Conservation (phyloP, 2,329 filamentous ascomycete species). For the Aspergillus pseudoterreus region DNA sequence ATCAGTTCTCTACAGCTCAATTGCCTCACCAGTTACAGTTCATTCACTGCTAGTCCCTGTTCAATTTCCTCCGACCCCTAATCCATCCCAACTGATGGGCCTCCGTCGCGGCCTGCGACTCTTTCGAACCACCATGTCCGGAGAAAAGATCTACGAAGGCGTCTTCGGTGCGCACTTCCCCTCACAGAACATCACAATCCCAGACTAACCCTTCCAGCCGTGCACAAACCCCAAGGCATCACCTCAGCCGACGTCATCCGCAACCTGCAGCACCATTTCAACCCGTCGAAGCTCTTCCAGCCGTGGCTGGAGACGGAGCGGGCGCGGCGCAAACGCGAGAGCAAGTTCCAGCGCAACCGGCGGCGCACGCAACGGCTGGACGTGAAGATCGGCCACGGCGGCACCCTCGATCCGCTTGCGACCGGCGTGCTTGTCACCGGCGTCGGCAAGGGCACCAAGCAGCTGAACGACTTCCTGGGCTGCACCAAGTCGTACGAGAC, state of each 20-base stretch:
- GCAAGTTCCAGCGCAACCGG: conserved; percentile 57
- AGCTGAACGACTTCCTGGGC: conserved; percentile 70
- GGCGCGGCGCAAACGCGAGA: conserved; percentile 54
- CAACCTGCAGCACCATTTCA: conserved; percentile 80
- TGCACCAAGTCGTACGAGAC: conserved; percentile 95
- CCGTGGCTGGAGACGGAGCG: conserved; percentile 69
- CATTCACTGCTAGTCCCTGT: not conserved
- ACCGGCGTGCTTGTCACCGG: conserved; percentile 90
- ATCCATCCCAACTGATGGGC: conserved; percentile 24
- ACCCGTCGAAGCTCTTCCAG: conserved; percentile 72
- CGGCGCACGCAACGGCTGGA: conserved; percentile 60
- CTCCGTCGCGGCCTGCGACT: conserved; percentile 24
- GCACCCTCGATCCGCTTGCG: conserved; percentile 89
- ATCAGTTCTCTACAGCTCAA: not conserved
- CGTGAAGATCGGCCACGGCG: conserved; percentile 94
- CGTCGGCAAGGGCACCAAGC: conserved; percentile 82
- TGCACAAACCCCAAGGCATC: conserved; percentile 86
- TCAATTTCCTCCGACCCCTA: not conserved
- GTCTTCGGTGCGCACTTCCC: conserved; percentile 16
- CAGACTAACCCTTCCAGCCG: conserved; percentile 53
- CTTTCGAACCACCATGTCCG: conserved; percentile 37
- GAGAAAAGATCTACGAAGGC: conserved; percentile 56
- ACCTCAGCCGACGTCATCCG: conserved; percentile 89
- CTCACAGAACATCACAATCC: not conserved
- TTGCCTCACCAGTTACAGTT: not conserved